Base-by-base conservation (phyloP, 345 rosid genomes). In the Melaleuca alternifolia region DNA sequence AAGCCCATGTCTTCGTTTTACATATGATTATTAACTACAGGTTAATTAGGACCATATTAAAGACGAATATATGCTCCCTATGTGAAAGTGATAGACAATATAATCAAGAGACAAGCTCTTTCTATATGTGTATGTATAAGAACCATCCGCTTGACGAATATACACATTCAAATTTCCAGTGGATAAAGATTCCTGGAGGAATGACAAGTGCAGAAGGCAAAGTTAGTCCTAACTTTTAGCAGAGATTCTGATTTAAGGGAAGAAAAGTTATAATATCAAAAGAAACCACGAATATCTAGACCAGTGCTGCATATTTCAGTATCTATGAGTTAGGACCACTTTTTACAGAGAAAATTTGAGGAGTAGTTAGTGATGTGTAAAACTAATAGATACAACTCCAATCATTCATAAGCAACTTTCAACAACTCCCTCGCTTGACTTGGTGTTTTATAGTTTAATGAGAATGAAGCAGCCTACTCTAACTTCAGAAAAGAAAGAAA, bases 101-200 rank as follows among this genome's bases (percentile, higher is more conserved):
- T n/a, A n/a, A n/a, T n/a, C n/a, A n/a, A n/a, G n/a, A n/a, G n/a
- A n/a, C n/a, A n/a, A n/a, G n/a, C n/a, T n/a, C n/a, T n/a, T n/a
- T n/a, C n/a, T n/a, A n/a, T n/a, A n/a, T n/a, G n/a, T n/a, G n/a
- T n/a, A n/a, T n/a, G n/a, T n/a, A 88, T 94, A 94, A 59, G 98
- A 94, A 82, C 96, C 96, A 87, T 94, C 98, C 14, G 96, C 91
- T 89, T 94, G 94, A 88, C 94, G 93, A 81, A 92, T 87, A 75
- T 88, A 89, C 77, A 92, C 88, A 89, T 95, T 93, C 93, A 94
- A 92, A 89, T 93, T 96, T 90, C 93, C 91, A 37, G 96, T 91
- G 79, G 92, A 89, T n/a, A 89, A 86, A 30, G 90, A 88, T 54
- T 95, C 96, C 98, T 96, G 93, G 87, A 91, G n/a, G 88, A 87